Base-by-base conservation (phyloP, 148 eudicot genomes). In the Polygonum aviculare region DNA sequence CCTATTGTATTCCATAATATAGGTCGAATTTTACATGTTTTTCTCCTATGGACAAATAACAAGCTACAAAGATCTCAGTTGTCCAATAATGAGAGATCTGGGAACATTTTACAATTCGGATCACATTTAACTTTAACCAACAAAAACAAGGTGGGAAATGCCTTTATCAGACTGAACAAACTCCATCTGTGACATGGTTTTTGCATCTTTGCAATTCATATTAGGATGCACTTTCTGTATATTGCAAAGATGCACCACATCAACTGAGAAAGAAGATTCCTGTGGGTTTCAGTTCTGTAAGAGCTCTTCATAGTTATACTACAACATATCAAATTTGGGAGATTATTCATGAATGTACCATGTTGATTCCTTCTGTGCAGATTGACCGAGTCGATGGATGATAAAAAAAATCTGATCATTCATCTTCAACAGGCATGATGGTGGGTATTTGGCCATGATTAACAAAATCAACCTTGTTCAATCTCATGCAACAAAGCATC, bases 401-500 rank as follows among this genome's bases (percentile, higher is more conserved):
- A 63, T 31, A 4, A 63, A 5, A 26, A 14, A 62, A 15, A 57
- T n/a, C 45, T 15, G 45, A 67, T 59, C 62, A 76, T 70, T 50
- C 65, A 21, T 45, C 48, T 35, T 80, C 79, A 12, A 72, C 38
- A 49, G 77, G 77, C 77, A 85, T 79, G 14, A 91, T 33, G 19
- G 88, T 91, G 7, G 91, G 90, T 69, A 91, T 90, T 80, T 91
- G 93, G 51, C 93, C 89, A 57, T 73, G 83, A 82, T 88, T 78
- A 7, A 87, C 86, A 35, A 90, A 91, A 79, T 89, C 91, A n/a
- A 91, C 84, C 90, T 88, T 88, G 86, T 86, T 84, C 74, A 91
- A 76, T 78, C 93, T 85, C 80, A 80, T 50, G 55, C 94, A 91
- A 69, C 89, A 81, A 15, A 91, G 89, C 67, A 91, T 82, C 50